Conservation (phyloP, 257 asterid species). For the Penstemon davidsonii region DNA sequence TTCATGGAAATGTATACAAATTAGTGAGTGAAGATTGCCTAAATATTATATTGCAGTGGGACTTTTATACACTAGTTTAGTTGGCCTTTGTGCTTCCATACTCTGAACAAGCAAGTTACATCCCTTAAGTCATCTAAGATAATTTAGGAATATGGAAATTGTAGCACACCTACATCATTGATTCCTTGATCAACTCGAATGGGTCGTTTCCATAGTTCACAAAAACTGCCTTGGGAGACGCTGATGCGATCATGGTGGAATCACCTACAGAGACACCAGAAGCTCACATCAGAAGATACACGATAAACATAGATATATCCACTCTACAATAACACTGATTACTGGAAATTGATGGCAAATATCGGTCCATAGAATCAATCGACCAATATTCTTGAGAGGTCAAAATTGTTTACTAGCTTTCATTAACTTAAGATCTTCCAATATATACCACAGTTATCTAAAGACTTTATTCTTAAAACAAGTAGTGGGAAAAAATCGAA, state of each 20-base stretch:
- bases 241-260: slow-evolving; percentile 35
- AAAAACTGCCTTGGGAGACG: slow-evolving; percentile 38
- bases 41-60: slow-evolving; percentile 8
- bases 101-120: slow-evolving; percentile 14
- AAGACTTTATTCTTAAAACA: not conserved
- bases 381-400: not conserved
- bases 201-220: slow-evolving; percentile 49
- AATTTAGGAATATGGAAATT: slow-evolving; percentile 19
- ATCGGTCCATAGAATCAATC: not conserved
- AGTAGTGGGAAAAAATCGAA: not conserved
- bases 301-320: not conserved
- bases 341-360: not conserved
- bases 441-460: not conserved
- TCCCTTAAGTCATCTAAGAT: not conserved
- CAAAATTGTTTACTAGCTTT: slow-evolving; percentile 17
- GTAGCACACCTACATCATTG: slow-evolving; percentile 51
- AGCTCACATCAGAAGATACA: slow-evolving; percentile 10
- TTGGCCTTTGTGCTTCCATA: slow-evolving; percentile 15
- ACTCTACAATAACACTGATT: not conserved
- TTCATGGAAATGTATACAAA: slow-evolving; percentile 3
- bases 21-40: slow-evolving; percentile 7
- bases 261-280: slow-evolving; percentile 37
- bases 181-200: slow-evolving; percentile 45
- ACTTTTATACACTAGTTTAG: not conserved
- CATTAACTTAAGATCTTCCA: not conserved